Evolutionary conservation across 768 basidiomycete species (phyloP).

Genomic region (Lactarius pseudohatsudake): DNA sequence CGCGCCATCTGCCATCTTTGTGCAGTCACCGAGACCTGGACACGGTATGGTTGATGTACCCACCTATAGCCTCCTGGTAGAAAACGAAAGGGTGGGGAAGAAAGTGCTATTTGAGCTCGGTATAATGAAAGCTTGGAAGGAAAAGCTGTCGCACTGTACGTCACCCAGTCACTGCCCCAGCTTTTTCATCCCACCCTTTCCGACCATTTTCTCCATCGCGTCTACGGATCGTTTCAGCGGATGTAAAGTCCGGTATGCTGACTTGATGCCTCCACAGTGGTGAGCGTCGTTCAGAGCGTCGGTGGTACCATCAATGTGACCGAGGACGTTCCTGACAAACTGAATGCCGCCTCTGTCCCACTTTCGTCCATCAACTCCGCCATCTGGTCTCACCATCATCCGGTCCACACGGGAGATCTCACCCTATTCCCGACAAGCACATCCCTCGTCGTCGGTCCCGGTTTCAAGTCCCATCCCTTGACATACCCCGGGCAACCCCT

Average conservation of each 20-base stretch:
- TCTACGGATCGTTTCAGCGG: not conserved
- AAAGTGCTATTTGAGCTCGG: constrained; percentile 4
- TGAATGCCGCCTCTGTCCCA: not conserved
- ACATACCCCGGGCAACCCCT: constrained; percentile 1
- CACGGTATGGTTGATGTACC: not conserved
- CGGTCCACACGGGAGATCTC: not conserved
- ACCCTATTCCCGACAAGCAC: not conserved
- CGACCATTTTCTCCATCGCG: not conserved
- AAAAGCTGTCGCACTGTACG: constrained; percentile 1
- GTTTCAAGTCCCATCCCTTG: not conserved
- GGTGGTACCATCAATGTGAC: not conserved
- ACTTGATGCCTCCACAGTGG: not conserved
- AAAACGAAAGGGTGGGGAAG: constrained; percentile 1
- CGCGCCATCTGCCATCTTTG: not conserved
- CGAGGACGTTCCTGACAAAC: not conserved
- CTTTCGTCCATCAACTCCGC: not conserved
- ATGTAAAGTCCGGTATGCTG: not conserved
- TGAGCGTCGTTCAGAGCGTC: not conserved
- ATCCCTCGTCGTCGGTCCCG: constrained; percentile 5
- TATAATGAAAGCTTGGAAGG: constrained; percentile 1
- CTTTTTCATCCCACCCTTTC: not conserved
- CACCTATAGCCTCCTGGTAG: constrained; percentile 6
- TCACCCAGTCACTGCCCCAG: not conserved
- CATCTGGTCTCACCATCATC: constrained; percentile 10
- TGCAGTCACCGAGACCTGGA: not conserved